Conservation (phyloP, 2,329 filamentous ascomycete species). For the Venturia nashicola region DNA sequence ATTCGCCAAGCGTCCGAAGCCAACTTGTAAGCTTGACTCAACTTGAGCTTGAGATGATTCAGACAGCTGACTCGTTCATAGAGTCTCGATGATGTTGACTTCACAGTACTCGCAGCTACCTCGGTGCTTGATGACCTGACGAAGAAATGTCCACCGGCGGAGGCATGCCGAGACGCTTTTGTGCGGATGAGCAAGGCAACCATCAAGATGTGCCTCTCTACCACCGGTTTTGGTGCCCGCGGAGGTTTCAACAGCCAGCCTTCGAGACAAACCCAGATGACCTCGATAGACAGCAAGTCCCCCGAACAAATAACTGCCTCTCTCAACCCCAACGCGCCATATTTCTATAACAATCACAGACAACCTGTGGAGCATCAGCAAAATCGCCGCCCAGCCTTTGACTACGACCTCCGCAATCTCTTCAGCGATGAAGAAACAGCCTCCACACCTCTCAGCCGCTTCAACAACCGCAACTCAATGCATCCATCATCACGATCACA, state of each 20-base stretch:
- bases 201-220: conserved; percentile 85
- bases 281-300: not conserved
- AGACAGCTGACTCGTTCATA: conserved; percentile 16
- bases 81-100: conserved; percentile 94
- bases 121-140: conserved; percentile 86
- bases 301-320: not conserved
- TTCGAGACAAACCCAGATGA: not conserved
- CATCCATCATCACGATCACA: not conserved
- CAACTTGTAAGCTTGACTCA: conserved; percentile 53
- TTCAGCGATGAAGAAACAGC: conserved; percentile 28
- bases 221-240: conserved; percentile 59
- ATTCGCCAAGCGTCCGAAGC: conserved; percentile 77
- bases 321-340: conserved; percentile 4
- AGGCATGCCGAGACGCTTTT: conserved; percentile 89
- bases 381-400: conserved; percentile 35
- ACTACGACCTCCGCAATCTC: conserved; percentile 31
- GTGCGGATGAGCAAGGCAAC: conserved; percentile 92
- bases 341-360: not conserved
- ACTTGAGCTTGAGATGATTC: not conserved
- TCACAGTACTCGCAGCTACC: conserved; percentile 84
- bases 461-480: conserved; percentile 16
- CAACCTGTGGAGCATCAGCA: not conserved
- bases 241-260: conserved; percentile 11
- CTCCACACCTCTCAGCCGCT: conserved; percentile 24
- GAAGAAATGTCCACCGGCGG: conserved; percentile 87